Evolutionary conservation across 345 rosid species (phyloP).

Genomic region (Euphorbia peplus): DNA sequence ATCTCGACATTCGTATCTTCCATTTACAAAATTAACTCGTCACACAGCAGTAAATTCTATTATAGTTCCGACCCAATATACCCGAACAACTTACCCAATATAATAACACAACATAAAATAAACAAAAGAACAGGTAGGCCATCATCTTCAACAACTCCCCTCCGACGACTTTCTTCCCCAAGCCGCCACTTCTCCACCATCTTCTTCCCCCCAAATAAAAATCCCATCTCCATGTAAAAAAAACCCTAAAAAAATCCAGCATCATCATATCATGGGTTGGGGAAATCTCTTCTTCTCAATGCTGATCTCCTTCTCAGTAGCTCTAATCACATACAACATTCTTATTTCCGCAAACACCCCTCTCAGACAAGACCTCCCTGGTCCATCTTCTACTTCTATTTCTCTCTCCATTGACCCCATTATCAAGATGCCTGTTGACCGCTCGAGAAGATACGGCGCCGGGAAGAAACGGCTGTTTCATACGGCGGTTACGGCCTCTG

Average conservation of each 20-base stretch:
- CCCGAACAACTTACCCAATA: no score
- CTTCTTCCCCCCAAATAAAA: not conserved
- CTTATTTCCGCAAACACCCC: conserved; percentile 93
- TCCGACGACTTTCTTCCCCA: conserved; percentile 4
- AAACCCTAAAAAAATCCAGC: no score
- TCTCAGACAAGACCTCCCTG: conserved; percentile 77
- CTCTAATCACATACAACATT: conserved; percentile 93
- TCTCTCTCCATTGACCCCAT: conserved; percentile 51
- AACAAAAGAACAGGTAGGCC: not conserved
- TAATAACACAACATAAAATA: not conserved
- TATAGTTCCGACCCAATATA: no score
- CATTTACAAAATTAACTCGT: no score
- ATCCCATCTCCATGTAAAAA: no score
- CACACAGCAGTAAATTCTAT: no score
- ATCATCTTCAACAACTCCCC: not conserved
- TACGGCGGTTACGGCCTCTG: conserved; percentile 97
- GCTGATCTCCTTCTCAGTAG: conserved; percentile 68
- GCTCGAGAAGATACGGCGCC: conserved; percentile 34
- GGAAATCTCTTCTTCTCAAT: conserved; percentile 66
- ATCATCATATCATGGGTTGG: no score
- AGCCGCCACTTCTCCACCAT: conserved; percentile 8
- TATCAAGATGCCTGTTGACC: conserved; percentile 65
- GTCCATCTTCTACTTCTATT: conserved; percentile 47
- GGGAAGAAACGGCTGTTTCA: conserved; percentile 62
- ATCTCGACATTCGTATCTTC: no score